Percentiles rank a stretch among this genome's conserved stretches.
Evolutionary conservation across 2,329 filamentous ascomycete species (phyloP).

Genomic region (Aspergillus sp.): DNA sequence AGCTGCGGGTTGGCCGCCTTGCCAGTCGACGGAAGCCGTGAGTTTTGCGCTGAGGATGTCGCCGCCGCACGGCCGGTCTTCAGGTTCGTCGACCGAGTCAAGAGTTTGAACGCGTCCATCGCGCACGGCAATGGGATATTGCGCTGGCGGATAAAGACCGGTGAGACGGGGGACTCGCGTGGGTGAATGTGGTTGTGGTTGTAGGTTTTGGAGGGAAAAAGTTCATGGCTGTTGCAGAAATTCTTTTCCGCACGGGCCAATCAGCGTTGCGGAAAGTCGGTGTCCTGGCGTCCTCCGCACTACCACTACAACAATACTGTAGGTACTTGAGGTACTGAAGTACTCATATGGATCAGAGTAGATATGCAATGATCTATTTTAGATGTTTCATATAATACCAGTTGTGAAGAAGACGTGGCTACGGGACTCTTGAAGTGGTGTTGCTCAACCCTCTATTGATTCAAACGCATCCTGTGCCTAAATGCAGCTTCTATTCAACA

Average conservation of each 20-base stretch:
- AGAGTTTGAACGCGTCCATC: constrained; percentile 48
- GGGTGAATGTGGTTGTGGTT: not conserved
- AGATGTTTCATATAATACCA: too few relatives aligned
- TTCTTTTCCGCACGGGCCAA: constrained; percentile 32
- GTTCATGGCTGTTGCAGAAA: constrained; percentile 15
- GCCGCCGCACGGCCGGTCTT: constrained; percentile 27
- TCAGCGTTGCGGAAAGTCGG: constrained; percentile 20
- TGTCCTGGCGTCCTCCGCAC: not conserved
- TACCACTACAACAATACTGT: not conserved
- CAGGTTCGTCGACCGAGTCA: constrained; percentile 46
- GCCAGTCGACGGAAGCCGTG: constrained; percentile 40
- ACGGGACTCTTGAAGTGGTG: too few relatives aligned
- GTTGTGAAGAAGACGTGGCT: too few relatives aligned
- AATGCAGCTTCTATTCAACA: too few relatives aligned
- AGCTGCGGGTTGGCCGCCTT: constrained; percentile 39
- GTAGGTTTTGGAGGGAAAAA: constrained; percentile 25
- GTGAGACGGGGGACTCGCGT: not conserved
- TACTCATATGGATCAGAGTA: too few relatives aligned
- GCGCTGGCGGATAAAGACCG: constrained; percentile 2
- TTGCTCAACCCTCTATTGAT: too few relatives aligned
- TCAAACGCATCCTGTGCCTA: too few relatives aligned
- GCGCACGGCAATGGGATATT: constrained; percentile 6
- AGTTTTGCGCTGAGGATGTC: constrained; percentile 20
- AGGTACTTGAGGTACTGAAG: too few relatives aligned
- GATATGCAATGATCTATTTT: too few relatives aligned